These are phyloP conservation scores for Sherardia arvensis DNA, from an alignment of 257 asterid species.

Conservation along the genomic window DNA sequence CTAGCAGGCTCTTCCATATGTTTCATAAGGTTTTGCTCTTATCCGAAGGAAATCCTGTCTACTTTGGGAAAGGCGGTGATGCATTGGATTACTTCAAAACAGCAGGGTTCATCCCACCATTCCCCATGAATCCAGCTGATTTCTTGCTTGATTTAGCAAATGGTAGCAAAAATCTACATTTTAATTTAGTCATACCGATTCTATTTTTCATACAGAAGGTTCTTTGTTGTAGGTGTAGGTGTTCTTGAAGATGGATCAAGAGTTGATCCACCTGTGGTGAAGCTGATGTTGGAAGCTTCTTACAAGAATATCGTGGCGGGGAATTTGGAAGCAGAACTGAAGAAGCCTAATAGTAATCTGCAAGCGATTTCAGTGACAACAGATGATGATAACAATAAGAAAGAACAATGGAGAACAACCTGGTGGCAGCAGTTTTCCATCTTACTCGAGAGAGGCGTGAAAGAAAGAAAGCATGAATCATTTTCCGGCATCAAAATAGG, in stretches of 20 bases:
- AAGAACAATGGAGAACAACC: conserved; percentile 41
- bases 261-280: conserved; percentile 35
- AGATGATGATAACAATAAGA: conserved; percentile 19
- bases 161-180: too few relatives aligned
- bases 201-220: too few relatives aligned
- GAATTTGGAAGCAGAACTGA: conserved; percentile 28
- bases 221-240: conserved; percentile 32
- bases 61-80: conserved; percentile 42
- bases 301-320: conserved; percentile 30
- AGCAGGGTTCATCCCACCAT: conserved; percentile 45
- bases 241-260: conserved; percentile 34
- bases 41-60: conserved; percentile 64
- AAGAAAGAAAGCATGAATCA: conserved; percentile 62
- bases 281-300: conserved; percentile 37
- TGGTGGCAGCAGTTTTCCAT: conserved; percentile 74
- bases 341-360: conserved; percentile 6
- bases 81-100: conserved; percentile 57
- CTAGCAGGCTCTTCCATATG: conserved; percentile 65
- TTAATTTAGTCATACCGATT: too few relatives aligned
- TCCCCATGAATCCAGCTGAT: conserved; percentile 83
- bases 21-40: conserved; percentile 63
- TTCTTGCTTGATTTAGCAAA: conserved; percentile 78
- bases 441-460: conserved; percentile 53
- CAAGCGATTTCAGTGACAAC: neutral
- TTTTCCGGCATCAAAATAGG: conserved; percentile 49